Conservation (phyloP, 257 asterid genomes). For the Verbascum thapsus region DNA sequence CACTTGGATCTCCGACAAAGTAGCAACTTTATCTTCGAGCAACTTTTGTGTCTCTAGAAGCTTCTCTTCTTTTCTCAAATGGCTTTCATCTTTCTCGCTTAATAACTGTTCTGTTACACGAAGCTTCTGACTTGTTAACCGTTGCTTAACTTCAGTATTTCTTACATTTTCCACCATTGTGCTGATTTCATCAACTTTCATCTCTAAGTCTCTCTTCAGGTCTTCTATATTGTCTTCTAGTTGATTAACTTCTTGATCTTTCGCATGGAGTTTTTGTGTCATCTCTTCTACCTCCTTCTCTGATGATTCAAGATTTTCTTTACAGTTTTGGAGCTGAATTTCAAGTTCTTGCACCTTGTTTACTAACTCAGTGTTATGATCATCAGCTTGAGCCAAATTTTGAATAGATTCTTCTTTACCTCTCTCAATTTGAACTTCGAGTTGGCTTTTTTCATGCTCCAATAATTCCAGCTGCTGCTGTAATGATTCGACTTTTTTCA, state of each 20-base stretch:
- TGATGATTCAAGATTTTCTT: conserved; percentile 53
- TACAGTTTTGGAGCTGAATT: conserved; percentile 39
- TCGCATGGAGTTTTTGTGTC: conserved; percentile 46
- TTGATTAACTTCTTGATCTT: conserved; percentile 47
- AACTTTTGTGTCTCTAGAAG: conserved; percentile 50
- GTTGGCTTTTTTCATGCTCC: conserved; percentile 52
- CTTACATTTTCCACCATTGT: conserved; percentile 65
- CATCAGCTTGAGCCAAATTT: conserved; percentile 47
- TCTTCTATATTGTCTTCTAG: conserved; percentile 68
- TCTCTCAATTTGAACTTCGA: conserved; percentile 53
- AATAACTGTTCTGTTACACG: conserved; percentile 78
- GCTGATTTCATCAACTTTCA: conserved; percentile 76
- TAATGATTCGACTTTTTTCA: conserved; percentile 41
- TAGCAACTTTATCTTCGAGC: conserved; percentile 50
- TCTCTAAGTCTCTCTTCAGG: conserved; percentile 74
- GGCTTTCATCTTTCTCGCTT: conserved; percentile 63
- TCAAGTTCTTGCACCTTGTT: conserved; percentile 42
- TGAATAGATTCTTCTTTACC: conserved; percentile 47
- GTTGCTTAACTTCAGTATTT: conserved; percentile 78
- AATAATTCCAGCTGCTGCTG: conserved; percentile 50
- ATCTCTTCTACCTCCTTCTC: conserved; percentile 60
- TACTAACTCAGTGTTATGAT: conserved; percentile 45
- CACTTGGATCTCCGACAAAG: conserved; percentile 44
- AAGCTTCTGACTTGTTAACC: conserved; percentile 81
- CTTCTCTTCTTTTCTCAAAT: conserved; percentile 67